These are phyloP conservation scores for Trichoderma endophyticum DNA, from an alignment of 2,329 filamentous ascomycete genomes.

Conservation along the genomic window DNA sequence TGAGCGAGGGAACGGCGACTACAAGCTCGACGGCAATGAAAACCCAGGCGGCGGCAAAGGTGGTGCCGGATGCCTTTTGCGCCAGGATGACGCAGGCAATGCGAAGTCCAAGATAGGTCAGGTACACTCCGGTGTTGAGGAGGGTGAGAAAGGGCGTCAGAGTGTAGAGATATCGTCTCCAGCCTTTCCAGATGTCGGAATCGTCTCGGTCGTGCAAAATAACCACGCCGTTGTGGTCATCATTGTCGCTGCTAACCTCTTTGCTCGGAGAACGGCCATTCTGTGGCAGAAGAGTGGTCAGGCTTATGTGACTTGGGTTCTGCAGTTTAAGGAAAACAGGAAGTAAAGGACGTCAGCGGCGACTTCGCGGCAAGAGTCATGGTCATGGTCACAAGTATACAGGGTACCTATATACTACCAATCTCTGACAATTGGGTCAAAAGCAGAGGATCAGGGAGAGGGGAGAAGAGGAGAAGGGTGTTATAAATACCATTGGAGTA, in stretches of 20 bases:
- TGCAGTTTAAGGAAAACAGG: slow-evolving; percentile 23
- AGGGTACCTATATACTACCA: background rate
- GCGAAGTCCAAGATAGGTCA: slow-evolving; percentile 49
- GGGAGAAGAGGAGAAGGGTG: background rate
- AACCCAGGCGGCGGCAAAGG: slow-evolving; percentile 52
- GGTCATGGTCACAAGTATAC: background rate
- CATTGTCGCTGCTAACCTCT: slow-evolving; percentile 32
- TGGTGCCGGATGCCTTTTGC: slow-evolving; percentile 39
- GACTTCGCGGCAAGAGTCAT: slow-evolving; percentile 17
- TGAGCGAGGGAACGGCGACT: slow-evolving; percentile 51
- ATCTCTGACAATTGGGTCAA: background rate
- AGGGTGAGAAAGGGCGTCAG: slow-evolving; percentile 40
- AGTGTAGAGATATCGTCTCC: slow-evolving; percentile 40
- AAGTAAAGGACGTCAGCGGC: slow-evolving; percentile 12
- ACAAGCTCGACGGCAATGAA: slow-evolving; percentile 55
- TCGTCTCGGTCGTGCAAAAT: slow-evolving; percentile 43
- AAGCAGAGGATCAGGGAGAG: background rate
- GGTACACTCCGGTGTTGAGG: slow-evolving; percentile 42
- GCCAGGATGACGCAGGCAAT: slow-evolving; percentile 52
- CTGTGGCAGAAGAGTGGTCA: slow-evolving; percentile 38
- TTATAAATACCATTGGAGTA: slow-evolving; percentile 28
- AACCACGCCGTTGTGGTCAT: slow-evolving; percentile 34
- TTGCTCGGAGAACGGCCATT: slow-evolving; percentile 30
- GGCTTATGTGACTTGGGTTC: slow-evolving; percentile 43
- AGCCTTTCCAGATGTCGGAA: slow-evolving; percentile 44